Conservation (phyloP, 176 grass and related monocot genomes). For the maize (Zea mays) region Zm-B73-REFERENCE-NAM-5.0 NC_050099.1:151065501-151066000, state of each 20-base stretch:
- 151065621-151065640: constrained; percentile 45
- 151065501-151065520: constrained; percentile 28
- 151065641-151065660: neutral
- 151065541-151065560: constrained; percentile 91
- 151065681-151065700: neutral
- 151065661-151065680: neutral
- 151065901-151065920: constrained; percentile 76
- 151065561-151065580: constrained; percentile 95
- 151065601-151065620: constrained; percentile 90
- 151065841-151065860: constrained; percentile 91
- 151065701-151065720: neutral
- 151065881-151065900: constrained; percentile 73
- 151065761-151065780: constrained; percentile 79
- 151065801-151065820: constrained; percentile 60
- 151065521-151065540: constrained; percentile 57
- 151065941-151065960: constrained; percentile 77
- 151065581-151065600: constrained; percentile 72
- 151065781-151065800: constrained; percentile 88
- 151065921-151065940: constrained; percentile 90
- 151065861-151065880: constrained; percentile 94
- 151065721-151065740: neutral
- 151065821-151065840: constrained; percentile 77
- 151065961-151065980: constrained; percentile 98
- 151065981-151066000: constrained; percentile 72
- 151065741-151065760: constrained; percentile 12